These are phyloP conservation scores for Thelonectria discophora DNA, from an alignment of 2,329 filamentous ascomycete species.

Conservation along the genomic window DNA sequence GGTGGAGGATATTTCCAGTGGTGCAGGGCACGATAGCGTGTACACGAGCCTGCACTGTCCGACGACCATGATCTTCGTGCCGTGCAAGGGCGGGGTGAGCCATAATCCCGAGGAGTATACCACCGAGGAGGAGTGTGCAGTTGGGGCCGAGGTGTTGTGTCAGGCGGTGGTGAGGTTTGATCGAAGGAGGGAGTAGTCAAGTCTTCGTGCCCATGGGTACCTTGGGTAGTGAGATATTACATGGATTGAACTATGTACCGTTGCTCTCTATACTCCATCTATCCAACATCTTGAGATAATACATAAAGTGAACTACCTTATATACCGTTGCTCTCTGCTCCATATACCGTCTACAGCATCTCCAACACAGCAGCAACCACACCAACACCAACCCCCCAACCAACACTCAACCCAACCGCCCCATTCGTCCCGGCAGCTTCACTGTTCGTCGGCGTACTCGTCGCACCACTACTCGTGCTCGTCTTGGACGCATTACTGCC, in stretches of 20 bases:
- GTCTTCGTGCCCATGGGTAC: background rate
- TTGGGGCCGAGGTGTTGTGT: conserved; percentile 37
- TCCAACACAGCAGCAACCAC: background rate
- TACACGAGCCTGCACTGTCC: conserved; percentile 46
- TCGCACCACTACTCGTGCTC: conserved; percentile 1
- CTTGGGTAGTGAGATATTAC: too few relatives aligned
- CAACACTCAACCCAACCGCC: background rate
- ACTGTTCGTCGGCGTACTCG: conserved; percentile 4
- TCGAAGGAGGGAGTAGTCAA: conserved; percentile 21
- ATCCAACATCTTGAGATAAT: too few relatives aligned
- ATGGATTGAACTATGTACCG: too few relatives aligned
- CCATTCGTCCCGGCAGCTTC: background rate
- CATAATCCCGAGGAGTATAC: conserved; percentile 50
- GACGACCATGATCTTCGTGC: conserved; percentile 52
- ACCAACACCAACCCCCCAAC: conserved; percentile 3
- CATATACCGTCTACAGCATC: background rate
- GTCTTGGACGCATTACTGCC: background rate
- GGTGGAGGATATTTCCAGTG: conserved; percentile 47
- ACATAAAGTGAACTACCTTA: background rate
- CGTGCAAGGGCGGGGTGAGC: conserved; percentile 49
- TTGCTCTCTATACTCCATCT: too few relatives aligned
- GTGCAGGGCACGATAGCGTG: conserved; percentile 52
- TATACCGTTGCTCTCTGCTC: background rate
- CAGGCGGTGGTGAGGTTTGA: conserved; percentile 39
- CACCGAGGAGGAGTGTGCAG: conserved; percentile 46